These are phyloP conservation scores for Naganishia sp. DNA, from an alignment of 1,284 basidiomycete genomes.

Conservation along the genomic window DNA sequence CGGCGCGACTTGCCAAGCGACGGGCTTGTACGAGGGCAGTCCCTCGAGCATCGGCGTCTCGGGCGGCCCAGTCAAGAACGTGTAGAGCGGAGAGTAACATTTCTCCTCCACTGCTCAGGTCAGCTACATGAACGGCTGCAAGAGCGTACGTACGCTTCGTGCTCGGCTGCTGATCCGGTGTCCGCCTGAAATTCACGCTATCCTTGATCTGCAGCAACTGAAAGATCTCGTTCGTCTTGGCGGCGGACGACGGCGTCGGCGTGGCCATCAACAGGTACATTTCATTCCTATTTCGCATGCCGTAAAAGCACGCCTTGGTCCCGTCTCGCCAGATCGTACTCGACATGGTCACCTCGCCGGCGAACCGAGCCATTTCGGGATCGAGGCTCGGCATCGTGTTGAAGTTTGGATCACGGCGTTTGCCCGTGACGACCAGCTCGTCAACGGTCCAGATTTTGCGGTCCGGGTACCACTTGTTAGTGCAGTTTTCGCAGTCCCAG, in stretches of 20 bases:
- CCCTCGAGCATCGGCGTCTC: constrained; percentile 25
- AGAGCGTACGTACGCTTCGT: constrained; percentile 36
- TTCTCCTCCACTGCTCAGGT: constrained; percentile 37
- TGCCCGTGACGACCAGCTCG: constrained; percentile 36
- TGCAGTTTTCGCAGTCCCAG: constrained; percentile 46
- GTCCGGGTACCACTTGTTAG: constrained; percentile 32
- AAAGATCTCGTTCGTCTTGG: constrained; percentile 33
- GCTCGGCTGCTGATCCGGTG: constrained; percentile 28
- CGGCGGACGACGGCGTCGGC: constrained; percentile 27
- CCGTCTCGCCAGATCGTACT: constrained; percentile 41
- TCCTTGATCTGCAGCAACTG: constrained; percentile 29
- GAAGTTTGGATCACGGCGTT: constrained; percentile 34
- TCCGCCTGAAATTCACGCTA: constrained; percentile 37
- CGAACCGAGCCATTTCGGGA: constrained; percentile 38
- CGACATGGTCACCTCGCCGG: constrained; percentile 33
- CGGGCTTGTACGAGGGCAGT: constrained; percentile 22
- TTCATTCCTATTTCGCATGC: constrained; percentile 36
- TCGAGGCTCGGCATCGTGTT: constrained; percentile 41
- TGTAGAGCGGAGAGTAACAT: constrained; percentile 46
- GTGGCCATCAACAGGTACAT: constrained; percentile 40
- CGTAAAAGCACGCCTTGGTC: constrained; percentile 44
- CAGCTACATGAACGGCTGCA: neutral
- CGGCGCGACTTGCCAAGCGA: constrained; percentile 26
- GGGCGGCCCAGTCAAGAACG: constrained; percentile 38
- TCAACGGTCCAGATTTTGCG: constrained; percentile 38